Conservation (phyloP, 805 yeast genomes). For the Metschnikowia kunwiensis region DNA sequence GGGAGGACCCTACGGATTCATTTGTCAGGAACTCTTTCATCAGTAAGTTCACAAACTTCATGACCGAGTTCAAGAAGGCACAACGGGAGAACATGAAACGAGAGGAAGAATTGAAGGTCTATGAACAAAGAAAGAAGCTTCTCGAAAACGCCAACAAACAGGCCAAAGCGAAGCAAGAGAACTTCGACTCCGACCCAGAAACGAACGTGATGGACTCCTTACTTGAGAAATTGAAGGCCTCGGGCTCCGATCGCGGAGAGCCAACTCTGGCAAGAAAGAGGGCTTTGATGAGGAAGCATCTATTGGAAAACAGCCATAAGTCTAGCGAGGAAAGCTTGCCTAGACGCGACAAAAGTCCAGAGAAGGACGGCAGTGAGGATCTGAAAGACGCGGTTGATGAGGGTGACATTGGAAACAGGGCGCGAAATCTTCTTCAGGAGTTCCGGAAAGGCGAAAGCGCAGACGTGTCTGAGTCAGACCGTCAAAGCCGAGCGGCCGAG, state of each 20-base stretch:
- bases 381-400: conserved; percentile 15
- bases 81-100: conserved; percentile 61
- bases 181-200: conserved; percentile 36
- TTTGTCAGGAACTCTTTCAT: conserved; percentile 59
- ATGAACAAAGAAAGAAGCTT: conserved; percentile 71
- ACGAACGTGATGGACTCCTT: conserved; percentile 76
- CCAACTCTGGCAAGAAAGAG: conserved; percentile 77
- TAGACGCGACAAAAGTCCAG: neutral
- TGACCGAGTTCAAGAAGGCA: conserved; percentile 59
- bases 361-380: conserved; percentile 3
- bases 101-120: conserved; percentile 66
- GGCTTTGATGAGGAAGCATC: conserved; percentile 67
- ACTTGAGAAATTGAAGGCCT: conserved; percentile 80
- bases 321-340: neutral
- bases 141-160: conserved; percentile 46
- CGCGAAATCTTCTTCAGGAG: conserved; percentile 60
- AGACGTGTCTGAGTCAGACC: conserved; percentile 13
- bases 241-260: conserved; percentile 76
- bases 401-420: conserved; percentile 55
- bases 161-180: conserved; percentile 21
- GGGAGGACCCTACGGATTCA: conserved; percentile 61
- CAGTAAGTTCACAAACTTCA: conserved; percentile 57
- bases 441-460: conserved; percentile 41
- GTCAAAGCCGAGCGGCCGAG: conserved; percentile 15
- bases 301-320: conserved; percentile 38